Base-by-base conservation (phyloP, 805 yeast genomes). In the Saccharomycopsis sp. region DNA sequence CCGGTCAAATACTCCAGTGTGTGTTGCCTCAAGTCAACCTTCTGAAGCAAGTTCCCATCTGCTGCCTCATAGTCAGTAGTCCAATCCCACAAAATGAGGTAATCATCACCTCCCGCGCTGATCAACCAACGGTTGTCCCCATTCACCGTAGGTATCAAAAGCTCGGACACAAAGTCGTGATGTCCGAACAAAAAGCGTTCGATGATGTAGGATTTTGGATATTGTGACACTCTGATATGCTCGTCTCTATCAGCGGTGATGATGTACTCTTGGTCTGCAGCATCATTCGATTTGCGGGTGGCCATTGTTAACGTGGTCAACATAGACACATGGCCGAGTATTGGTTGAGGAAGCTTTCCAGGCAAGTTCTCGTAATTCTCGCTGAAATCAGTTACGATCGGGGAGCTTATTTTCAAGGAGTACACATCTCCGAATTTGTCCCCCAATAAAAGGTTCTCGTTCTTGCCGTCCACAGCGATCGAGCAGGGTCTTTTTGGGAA, bases 371-470 rank as follows among this genome's bases (percentile, higher is more conserved):
- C 69, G 2, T 59, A 56, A 34, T 65, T 64, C 2, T 69, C 64
- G 14, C 68, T 34, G 24, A 57, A 51, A 34, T 57, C 56, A 5
- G 57, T 51, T 14, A 57, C 41, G 2, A 56, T 44, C 24, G 59
- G 58, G 3, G 51, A 67, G 21, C 72, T 73, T 29, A 83, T 71
- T 1, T 78, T 72, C 44, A 89, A 74, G 1, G 78, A 70, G 69
- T 89, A 94, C 3, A 91, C 97, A 71, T 94, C 99, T 52, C 99
- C 99, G 68, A 92, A 94, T 73, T 94, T 94, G 70, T 94, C 99
- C 20, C 96, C 97, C 23, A 91, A 79, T 2, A 90, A 69, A 5
- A 91, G 70, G 14, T 73, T 71, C 5, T 66, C 62, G 59, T 79
- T 82, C 57, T 80, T 81, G 40, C 71, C 71, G 37, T 85, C 77